phyloP scores from a whole-genome alignment of 805 yeast genomes.

The Hagleromyces aurorensis region DNA sequence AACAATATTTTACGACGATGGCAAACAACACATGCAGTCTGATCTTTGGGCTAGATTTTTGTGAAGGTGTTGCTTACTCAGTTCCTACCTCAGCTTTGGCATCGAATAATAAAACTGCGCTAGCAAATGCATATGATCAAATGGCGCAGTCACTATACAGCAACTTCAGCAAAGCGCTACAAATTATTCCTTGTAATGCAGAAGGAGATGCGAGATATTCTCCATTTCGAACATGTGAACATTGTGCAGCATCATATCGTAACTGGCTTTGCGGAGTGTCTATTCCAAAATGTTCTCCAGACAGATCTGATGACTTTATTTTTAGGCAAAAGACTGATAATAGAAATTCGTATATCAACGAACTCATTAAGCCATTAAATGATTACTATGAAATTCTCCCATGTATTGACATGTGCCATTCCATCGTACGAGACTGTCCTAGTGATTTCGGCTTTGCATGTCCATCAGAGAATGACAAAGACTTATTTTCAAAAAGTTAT shows the following conservation, averaged over 20 bases:
- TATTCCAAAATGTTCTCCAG: slow-evolving; percentile 76
- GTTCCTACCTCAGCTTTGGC: slow-evolving; percentile 52
- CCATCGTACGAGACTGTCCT: slow-evolving; percentile 80
- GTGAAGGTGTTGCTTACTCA: slow-evolving; percentile 76
- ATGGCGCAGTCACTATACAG: slow-evolving; percentile 47
- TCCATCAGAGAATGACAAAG: slow-evolving; percentile 36
- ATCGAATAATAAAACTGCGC: slow-evolving; percentile 28
- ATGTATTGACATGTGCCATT: slow-evolving; percentile 72
- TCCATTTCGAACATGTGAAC: slow-evolving; percentile 61
- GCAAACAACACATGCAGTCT: slow-evolving; percentile 55
- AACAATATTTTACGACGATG: slow-evolving; percentile 51
- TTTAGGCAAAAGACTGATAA: slow-evolving; percentile 42
- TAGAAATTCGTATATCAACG: slow-evolving; percentile 53
- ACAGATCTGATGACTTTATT: slow-evolving; percentile 37
- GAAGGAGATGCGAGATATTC: slow-evolving; percentile 61
- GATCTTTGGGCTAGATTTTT: slow-evolving; percentile 67
- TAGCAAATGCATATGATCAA: slow-evolving; percentile 51
- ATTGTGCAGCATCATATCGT: slow-evolving; percentile 64
- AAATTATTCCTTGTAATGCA: slow-evolving; percentile 68
- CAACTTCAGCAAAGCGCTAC: slow-evolving; percentile 69
- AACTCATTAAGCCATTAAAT: slow-evolving; percentile 43
- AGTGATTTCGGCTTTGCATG: slow-evolving; percentile 66
- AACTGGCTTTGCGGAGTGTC: slow-evolving; percentile 87
- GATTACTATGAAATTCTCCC: slow-evolving; percentile 78
- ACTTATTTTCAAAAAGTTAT: slow-evolving; percentile 27